Evolutionary conservation across 345 rosid genomes (phyloP), one percentile per base, ranked within the genome.

Genomic region (Populus davidiana): DNA sequence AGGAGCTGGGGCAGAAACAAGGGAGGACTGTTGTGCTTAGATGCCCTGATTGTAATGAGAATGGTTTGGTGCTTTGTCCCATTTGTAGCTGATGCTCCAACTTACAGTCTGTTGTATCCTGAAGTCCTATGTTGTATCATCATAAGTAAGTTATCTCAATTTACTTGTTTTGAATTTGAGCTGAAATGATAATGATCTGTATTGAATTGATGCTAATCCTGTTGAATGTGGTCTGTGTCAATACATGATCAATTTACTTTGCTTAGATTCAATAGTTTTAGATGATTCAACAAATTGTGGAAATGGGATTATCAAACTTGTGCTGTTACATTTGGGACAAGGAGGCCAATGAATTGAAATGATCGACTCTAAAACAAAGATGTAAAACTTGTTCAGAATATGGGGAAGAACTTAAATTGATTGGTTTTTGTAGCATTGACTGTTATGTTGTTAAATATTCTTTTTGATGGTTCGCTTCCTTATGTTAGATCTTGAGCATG

Each of bases 21-120:
- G 69, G 87, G 81, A 8, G 83, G 81, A 2, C 83, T 54, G 84
- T 83, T 85, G 78, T 89, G 85, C 81, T 78, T 2, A 85, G 92
- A 74, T 93, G 97, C 71, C 78, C 87, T 12, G 85, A 81, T 69
- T 96, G 97, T 78, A 92, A 96, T 82, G 99, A 93, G 88, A 96
- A 96, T 61, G 98, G 99, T 2, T 52, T 96, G 79, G 87, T 88
- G 16, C 86, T 90, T 69, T 96, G 98, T 78, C 97, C 86, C 67
- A 67, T 76, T 78, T 92, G 99, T 80, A 81, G 93, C 82, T 80
- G 64, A 70, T 71, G 59, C 12, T 52, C 35, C 67, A 14, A 23
- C 23, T 8, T 2, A 21, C 21, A 20, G 23, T 8, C 23, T 54
- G 25, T 54, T 54, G 21, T 20, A 21, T 18, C n/a, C 61, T 8